Conservation (phyloP, 306 rosid species). For the Vigna nakashimae region DNA sequence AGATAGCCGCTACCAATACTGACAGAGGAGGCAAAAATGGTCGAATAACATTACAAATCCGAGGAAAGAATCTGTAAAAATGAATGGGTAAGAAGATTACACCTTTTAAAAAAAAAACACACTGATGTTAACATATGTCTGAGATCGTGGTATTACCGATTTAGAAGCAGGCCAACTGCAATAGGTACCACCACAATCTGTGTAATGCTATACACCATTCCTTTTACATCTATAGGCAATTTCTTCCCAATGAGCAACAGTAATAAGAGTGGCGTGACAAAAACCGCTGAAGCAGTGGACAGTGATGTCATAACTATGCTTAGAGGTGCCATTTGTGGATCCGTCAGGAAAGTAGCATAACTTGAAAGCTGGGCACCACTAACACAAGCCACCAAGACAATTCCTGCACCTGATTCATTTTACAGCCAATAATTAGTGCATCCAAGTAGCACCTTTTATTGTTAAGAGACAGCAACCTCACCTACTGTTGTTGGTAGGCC, state of each 20-base stretch:
- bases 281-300: constrained; percentile 92
- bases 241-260: constrained; percentile 92
- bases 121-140: constrained; percentile 25
- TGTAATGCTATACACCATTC: constrained; percentile 90
- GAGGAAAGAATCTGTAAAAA: constrained; percentile 77
- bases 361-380: constrained; percentile 98
- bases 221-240: constrained; percentile 92
- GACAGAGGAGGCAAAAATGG: constrained; percentile 89
- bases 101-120: constrained; percentile 25
- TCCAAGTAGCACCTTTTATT: constrained; percentile 29
- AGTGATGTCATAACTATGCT: constrained; percentile 96
- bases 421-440: constrained; percentile 45
- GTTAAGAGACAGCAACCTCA: constrained; percentile 49
- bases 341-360: constrained; percentile 90
- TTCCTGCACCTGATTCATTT: constrained; percentile 83
- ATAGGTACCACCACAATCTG: constrained; percentile 93
- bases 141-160: constrained; percentile 59
- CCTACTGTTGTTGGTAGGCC: constrained; percentile 88
- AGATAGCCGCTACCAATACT: constrained; percentile 79
- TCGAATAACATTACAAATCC: constrained; percentile 67
- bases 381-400: constrained; percentile 89
- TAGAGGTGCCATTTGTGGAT: constrained; percentile 86
- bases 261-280: constrained; percentile 82
- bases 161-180: constrained; percentile 82
- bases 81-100: constrained; percentile 35